phyloP scores from a whole-genome alignment of 257 asterid species.

The Nicotiana obtusifolia region DNA sequence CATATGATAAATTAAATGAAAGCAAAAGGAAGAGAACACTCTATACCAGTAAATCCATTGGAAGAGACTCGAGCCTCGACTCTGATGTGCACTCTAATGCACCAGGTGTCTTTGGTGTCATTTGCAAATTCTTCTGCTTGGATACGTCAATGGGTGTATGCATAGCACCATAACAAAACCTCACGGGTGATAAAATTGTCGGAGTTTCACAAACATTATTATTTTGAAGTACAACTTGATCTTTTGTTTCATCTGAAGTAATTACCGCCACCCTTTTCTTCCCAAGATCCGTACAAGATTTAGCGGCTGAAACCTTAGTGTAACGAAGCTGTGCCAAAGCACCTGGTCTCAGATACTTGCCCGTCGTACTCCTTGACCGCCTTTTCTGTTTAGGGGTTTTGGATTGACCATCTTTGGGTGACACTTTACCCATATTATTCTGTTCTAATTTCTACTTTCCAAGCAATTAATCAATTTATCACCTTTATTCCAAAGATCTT shows the following conservation, averaged over 20 bases:
- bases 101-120: conserved; percentile 70
- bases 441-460: background rate
- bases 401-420: conserved; percentile 48
- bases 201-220: conserved; percentile 30
- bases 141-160: conserved; percentile 23
- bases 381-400: conserved; percentile 50
- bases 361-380: conserved; percentile 37
- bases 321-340: conserved; percentile 83
- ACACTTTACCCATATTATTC: conserved; percentile 24
- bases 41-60: conserved; percentile 80
- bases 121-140: conserved; percentile 38
- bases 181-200: conserved; percentile 44
- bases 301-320: conserved; percentile 59
- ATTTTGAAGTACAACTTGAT: conserved; percentile 25
- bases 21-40: background rate
- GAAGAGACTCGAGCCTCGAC: conserved; percentile 87
- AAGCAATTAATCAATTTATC: background rate
- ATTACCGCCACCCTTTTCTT: conserved; percentile 69
- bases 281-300: conserved; percentile 77
- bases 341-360: conserved; percentile 77
- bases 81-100: conserved; percentile 41
- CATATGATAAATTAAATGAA: background rate
- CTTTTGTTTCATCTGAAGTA: conserved; percentile 27
- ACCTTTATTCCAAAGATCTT: background rate
- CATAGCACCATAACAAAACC: conserved; percentile 45